Evolutionary conservation across 768 basidiomycete genomes (phyloP).

Genomic region (Scleroderma bovista): DNA sequence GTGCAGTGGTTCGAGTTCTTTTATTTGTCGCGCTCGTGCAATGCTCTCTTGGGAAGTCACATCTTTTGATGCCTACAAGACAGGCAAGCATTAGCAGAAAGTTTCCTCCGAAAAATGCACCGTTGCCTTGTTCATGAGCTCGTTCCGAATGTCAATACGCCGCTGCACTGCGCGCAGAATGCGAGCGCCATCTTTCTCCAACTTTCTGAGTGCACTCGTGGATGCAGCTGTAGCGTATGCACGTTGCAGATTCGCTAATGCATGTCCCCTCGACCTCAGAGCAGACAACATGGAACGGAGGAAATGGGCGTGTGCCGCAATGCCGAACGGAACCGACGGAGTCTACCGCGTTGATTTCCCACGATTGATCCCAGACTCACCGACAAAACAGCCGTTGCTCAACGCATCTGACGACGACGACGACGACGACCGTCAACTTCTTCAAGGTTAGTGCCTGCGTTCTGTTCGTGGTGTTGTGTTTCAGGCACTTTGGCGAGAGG

Average conservation of each 20-base stretch:
- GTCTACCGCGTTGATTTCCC: neutral
- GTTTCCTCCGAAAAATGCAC: constrained; percentile 1
- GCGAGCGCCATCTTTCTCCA: constrained; percentile 42
- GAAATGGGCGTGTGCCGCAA: neutral
- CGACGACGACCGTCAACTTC: constrained; percentile 10
- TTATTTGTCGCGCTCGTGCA: constrained; percentile 51
- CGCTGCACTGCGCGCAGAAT: constrained; percentile 51
- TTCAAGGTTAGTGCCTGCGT: constrained; percentile 19
- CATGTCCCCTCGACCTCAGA: constrained; percentile 3
- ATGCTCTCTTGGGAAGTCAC: constrained; percentile 55
- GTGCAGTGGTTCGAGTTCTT: constrained; percentile 64
- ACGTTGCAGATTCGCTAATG: constrained; percentile 6
- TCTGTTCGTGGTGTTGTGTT: neutral
- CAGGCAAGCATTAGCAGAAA: neutral
- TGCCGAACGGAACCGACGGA: neutral
- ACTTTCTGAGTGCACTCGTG: constrained; percentile 15
- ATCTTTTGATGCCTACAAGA: constrained; percentile 44
- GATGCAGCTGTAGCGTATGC: constrained; percentile 6
- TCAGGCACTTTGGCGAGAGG: neutral
- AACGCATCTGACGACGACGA: constrained; percentile 14
- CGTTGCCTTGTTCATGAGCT: constrained; percentile 41
- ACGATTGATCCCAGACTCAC: neutral
- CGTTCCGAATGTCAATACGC: constrained; percentile 46
- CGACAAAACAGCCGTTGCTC: constrained; percentile 6
- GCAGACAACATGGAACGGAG: neutral